Percentiles rank a stretch among this genome's conserved stretches.
These are phyloP conservation scores for Escallonia herrerae DNA, from an alignment of 129 eudicot genomes.

Conservation along the genomic window DNA sequence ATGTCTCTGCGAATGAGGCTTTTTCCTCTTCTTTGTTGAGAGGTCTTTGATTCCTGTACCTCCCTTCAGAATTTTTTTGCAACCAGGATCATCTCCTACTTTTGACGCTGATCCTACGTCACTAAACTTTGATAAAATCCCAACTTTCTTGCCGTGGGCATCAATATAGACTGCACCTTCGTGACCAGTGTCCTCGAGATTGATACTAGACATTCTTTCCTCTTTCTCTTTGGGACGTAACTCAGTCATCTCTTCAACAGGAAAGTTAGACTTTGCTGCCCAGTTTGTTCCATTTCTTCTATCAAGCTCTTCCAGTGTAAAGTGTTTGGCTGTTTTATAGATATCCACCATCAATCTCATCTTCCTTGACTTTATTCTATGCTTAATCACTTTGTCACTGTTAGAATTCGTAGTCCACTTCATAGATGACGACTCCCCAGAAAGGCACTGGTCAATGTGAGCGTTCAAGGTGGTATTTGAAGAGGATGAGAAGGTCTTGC, in stretches of 20 bases:
- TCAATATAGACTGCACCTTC: conserved; percentile 82
- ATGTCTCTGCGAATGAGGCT: conserved; percentile 27
- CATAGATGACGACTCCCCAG: conserved; percentile 49
- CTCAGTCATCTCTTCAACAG: conserved; percentile 31
- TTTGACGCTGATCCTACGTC: conserved; percentile 19
- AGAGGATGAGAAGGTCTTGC: conserved; percentile 77
- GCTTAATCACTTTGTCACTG: conserved; percentile 29
- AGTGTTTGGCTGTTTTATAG: conserved; percentile 53
- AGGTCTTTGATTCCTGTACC: conserved; percentile 36
- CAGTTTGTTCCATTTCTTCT: conserved; percentile 78
- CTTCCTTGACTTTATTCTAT: conserved; percentile 69
- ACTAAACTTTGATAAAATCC: conserved; percentile 54
- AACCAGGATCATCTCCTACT: conserved; percentile 13
- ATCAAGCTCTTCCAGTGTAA: conserved; percentile 90
- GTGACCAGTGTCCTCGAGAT: conserved; percentile 26
- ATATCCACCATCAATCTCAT: conserved; percentile 63
- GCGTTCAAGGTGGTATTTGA: conserved; percentile 95
- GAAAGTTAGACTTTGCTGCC: conserved; percentile 49
- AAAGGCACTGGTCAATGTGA: conserved; percentile 89
- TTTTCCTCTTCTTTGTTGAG: conserved; percentile 40
- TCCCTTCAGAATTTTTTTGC: conserved; percentile 27
- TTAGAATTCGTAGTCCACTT: conserved; percentile 41
- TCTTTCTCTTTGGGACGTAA: conserved; percentile 25
- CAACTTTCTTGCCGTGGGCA: conserved; percentile 74
- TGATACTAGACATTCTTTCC: conserved; percentile 9